Base-by-base conservation (phyloP, 2,329 filamentous ascomycete genomes). In the Aureobasidium sp. region DNA sequence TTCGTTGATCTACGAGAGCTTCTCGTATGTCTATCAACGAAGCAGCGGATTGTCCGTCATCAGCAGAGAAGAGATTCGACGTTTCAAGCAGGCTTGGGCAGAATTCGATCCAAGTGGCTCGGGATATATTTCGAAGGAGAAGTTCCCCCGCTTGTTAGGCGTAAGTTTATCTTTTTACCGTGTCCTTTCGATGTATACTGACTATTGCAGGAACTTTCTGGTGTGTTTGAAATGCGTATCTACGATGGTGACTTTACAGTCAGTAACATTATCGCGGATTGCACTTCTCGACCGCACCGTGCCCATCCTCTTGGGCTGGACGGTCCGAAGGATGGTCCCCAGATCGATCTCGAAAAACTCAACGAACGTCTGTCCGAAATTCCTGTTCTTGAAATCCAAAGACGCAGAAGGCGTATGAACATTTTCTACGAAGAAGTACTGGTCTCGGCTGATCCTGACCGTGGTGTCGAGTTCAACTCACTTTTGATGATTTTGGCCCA, bases 31-130 rank as follows among this genome's bases (percentile, higher is more conserved):
- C 66, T 99, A 97, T 73, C 95, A 99, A 77, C 85, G 91, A 65
- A 97, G 93, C 64, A 96, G 90, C 70, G 91, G 91, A n/a, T 82
- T 97, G 68, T 91, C 89, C 6, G 88, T 89, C 64, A 88, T 99
- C 68, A 95, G 91, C 69, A 84, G 94, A 66, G 91, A 97, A 68
- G 94, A 99, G 73, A 91, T 97, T 66, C 87, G 94, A 50, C 87
- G 93, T 5, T 99, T 97, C 83, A 99, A 99, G 75, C 91, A 97
- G 76, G 94, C 94, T 0, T 99, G 94, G 94, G 90, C 94, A 61
- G 94, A 90, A 63, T 91, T 94, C 65, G 94, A 99, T 75, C 92
- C 94, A 2, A 84, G 90, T 15, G 95, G 94, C 12, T 90, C 88
- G 0, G 94, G 95, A 2, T 97, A 87, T 71, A 97, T 99, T 69